Evolutionary conservation across 805 yeast genomes (phyloP).

Genomic region (Candida tammaniensis): DNA sequence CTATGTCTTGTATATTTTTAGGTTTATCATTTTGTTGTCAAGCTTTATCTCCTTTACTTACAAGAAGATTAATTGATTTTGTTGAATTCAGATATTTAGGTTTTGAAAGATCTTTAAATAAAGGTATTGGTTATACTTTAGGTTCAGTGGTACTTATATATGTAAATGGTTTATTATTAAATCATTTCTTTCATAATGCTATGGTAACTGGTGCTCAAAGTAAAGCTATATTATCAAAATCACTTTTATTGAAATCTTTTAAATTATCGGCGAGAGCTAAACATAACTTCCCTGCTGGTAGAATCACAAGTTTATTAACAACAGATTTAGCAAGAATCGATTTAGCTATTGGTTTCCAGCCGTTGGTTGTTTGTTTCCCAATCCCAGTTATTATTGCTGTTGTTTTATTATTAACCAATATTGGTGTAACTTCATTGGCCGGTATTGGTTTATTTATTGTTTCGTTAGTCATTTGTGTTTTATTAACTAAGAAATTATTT

Average conservation of each 20-base stretch:
- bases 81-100: slow-evolving; percentile 49
- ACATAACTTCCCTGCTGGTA: slow-evolving; percentile 35
- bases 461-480: slow-evolving; percentile 32
- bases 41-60: slow-evolving; percentile 64
- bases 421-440: slow-evolving; percentile 39
- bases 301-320: slow-evolving; percentile 39
- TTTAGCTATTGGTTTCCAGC: slow-evolving; percentile 43
- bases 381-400: slow-evolving; percentile 40
- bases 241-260: slow-evolving; percentile 38
- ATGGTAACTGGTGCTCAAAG: slow-evolving; percentile 43
- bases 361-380: slow-evolving; percentile 40
- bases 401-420: slow-evolving; percentile 29
- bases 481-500: slow-evolving; percentile 33
- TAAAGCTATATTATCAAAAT: slow-evolving; percentile 39
- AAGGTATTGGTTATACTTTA: slow-evolving; percentile 74
- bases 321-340: slow-evolving; percentile 45
- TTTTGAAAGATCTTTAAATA: slow-evolving; percentile 40
- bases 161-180: slow-evolving; percentile 36
- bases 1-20: slow-evolving; percentile 39
- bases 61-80: slow-evolving; percentile 61
- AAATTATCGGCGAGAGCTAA: slow-evolving; percentile 31
- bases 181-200: slow-evolving; percentile 42
- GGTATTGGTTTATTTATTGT: slow-evolving; percentile 41
- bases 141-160: slow-evolving; percentile 62
- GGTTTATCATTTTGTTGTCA: slow-evolving; percentile 45